Percentiles rank a stretch among this genome's conserved stretches.
Evolutionary conservation across 2,329 filamentous ascomycete species (phyloP).

Genomic region (Phialemonium atrogriseum): DNA sequence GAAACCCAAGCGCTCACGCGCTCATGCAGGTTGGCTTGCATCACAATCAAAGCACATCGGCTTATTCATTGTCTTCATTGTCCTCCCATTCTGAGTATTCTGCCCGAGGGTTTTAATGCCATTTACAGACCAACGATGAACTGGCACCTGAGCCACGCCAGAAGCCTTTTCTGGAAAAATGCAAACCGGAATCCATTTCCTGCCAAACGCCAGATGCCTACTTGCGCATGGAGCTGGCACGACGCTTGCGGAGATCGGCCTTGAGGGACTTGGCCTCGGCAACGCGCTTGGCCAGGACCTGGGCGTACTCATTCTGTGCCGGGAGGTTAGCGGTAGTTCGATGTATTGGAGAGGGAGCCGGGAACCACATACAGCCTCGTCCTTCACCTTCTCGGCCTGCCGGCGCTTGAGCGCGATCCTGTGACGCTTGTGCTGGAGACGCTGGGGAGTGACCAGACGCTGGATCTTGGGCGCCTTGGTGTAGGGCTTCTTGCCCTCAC

Average conservation of each 20-base stretch:
- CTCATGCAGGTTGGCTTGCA: no score
- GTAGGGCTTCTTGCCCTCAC: slow-evolving; percentile 95
- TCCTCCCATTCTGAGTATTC: slow-evolving; percentile 14
- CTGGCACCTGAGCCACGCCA: slow-evolving; percentile 16
- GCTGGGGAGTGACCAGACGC: slow-evolving; percentile 97
- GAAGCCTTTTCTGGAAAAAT: slow-evolving; percentile 19
- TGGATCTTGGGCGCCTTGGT: slow-evolving; percentile 99
- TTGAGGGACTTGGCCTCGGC: slow-evolving; percentile 91
- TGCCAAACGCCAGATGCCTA: slow-evolving; percentile 40
- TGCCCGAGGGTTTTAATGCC: slow-evolving; percentile 14
- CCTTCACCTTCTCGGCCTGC: slow-evolving; percentile 93
- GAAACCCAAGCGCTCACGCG: no score
- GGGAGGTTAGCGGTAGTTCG: slow-evolving; percentile 24
- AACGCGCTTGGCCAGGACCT: slow-evolving; percentile 94
- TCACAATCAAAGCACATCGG: no score
- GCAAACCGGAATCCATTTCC: slow-evolving; percentile 16
- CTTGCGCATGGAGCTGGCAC: slow-evolving; percentile 92
- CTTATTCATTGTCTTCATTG: slow-evolving; percentile 13
- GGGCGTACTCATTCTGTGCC: slow-evolving; percentile 88
- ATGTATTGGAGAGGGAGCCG: not conserved
- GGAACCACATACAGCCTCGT: slow-evolving; percentile 70
- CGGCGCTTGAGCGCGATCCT: slow-evolving; percentile 96
- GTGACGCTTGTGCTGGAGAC: slow-evolving; percentile 99
- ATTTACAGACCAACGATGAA: slow-evolving; percentile 18
- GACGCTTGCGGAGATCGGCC: slow-evolving; percentile 91